phyloP scores from a whole-genome alignment of 2,329 filamentous ascomycete species.

The Podosphaera fusca region DNA sequence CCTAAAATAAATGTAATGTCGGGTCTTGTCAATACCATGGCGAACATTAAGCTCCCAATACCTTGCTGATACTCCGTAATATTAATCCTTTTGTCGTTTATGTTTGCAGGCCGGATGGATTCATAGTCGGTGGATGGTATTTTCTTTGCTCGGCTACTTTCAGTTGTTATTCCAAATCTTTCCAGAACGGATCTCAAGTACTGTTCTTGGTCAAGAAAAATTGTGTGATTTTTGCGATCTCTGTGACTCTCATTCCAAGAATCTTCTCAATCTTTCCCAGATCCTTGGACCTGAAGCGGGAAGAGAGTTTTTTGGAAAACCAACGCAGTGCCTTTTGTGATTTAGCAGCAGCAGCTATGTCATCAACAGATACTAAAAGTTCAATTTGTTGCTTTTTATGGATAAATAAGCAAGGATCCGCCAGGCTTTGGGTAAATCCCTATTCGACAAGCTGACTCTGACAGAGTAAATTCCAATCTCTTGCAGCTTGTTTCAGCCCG shows the following conservation, averaged over 20 bases:
- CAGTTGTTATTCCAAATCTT: slow-evolving; percentile 1
- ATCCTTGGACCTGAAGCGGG: not conserved
- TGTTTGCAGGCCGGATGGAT: not conserved
- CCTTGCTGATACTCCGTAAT: slow-evolving; percentile 1
- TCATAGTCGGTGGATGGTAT: not conserved
- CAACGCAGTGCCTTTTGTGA: not conserved
- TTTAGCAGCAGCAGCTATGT: not conserved
- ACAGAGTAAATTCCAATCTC: not conserved
- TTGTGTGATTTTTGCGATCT: not conserved
- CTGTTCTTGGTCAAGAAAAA: slow-evolving; percentile 2
- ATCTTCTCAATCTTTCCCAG: not conserved
- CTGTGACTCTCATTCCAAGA: slow-evolving; percentile 1
- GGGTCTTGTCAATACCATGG: not conserved
- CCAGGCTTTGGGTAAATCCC: not conserved
- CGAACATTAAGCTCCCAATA: not conserved
- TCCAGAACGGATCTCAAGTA: not conserved
- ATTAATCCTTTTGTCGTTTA: not conserved
- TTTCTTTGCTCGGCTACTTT: not conserved
- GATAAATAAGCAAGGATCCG: not conserved
- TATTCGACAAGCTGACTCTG: not conserved
- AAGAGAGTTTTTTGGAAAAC: not conserved
- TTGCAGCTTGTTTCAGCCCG: not conserved
- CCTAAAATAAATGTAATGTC: not conserved
- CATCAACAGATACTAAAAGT: not conserved
- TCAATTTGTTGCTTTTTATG: not conserved